Percentiles rank a stretch among this genome's conserved stretches.
Evolutionary conservation across 2,329 filamentous ascomycete genomes (phyloP).

Genomic region (Alternaria metachromatica): DNA sequence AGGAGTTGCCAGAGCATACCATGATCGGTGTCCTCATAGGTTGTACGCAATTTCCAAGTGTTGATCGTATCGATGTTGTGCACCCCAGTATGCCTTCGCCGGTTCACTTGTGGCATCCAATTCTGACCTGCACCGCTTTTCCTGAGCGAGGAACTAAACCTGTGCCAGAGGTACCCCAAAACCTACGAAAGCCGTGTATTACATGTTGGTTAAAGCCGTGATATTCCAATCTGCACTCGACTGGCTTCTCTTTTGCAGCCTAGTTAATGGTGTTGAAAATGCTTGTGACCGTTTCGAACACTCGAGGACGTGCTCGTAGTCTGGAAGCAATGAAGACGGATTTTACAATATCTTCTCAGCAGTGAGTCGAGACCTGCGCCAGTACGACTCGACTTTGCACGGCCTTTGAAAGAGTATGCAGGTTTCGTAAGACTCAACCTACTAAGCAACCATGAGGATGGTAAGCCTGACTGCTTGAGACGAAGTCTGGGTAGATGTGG

Average conservation of each 20-base stretch:
- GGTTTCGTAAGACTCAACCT: background rate
- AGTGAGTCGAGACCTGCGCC: background rate
- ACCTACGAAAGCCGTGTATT: background rate
- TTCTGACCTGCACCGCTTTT: background rate
- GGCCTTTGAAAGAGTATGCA: background rate
- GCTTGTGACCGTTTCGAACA: background rate
- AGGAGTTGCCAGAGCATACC: background rate
- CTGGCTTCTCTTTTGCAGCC: background rate
- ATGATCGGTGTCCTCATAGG: background rate
- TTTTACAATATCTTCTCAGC: background rate
- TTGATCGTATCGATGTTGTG: background rate
- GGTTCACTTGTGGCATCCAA: background rate
- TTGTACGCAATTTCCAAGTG: background rate
- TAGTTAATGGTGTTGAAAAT: background rate
- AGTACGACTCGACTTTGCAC: background rate
- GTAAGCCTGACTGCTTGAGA: background rate
- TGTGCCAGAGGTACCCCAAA: background rate
- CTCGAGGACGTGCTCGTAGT: background rate
- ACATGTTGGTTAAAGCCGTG: background rate
- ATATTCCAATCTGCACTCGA: background rate
- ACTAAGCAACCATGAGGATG: background rate
- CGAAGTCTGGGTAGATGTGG: background rate
- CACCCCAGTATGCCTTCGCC: background rate
- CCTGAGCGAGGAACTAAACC: background rate
- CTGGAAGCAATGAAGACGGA: background rate